phyloP scores from a whole-genome alignment of 768 basidiomycete species.

The Chalciporus chontae region DNA sequence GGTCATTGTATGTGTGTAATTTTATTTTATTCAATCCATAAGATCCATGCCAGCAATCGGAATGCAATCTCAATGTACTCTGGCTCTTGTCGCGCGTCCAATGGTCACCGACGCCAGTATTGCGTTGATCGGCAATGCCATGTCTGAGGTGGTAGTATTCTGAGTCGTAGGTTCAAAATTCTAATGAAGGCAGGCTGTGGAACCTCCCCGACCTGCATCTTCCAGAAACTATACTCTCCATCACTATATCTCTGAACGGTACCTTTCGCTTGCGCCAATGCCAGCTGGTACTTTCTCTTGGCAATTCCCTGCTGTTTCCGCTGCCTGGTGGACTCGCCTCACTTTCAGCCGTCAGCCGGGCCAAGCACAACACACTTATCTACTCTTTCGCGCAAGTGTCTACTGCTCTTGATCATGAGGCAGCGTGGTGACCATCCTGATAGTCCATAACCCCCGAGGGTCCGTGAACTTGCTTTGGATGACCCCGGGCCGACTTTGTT shows the following conservation, averaged over 20 bases:
- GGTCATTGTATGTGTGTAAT: too few species aligned
- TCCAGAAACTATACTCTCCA: not conserved
- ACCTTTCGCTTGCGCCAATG: not conserved
- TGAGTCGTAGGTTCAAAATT: not conserved
- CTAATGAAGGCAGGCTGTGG: too few species aligned
- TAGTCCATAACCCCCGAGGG: constrained; percentile 36
- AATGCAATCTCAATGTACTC: not conserved
- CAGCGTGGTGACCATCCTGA: not conserved
- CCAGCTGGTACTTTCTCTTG: not conserved
- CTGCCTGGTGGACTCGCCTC: constrained; percentile 58
- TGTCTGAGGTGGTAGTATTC: not conserved
- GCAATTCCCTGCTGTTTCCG: constrained; percentile 33
- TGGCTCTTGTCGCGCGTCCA: not conserved
- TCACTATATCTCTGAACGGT: constrained; percentile 2
- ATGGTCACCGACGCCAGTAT: not conserved
- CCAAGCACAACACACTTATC: constrained; percentile 67
- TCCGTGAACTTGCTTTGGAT: constrained; percentile 29
- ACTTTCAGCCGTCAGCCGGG: constrained; percentile 56
- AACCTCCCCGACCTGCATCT: too few species aligned
- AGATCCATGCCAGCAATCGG: not conserved
- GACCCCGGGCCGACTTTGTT: constrained; percentile 54
- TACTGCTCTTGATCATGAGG: not conserved
- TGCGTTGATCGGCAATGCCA: not conserved
- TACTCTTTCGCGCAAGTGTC: constrained; percentile 61
- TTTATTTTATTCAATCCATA: too few species aligned